Evolutionary conservation across 1,139 yeast species (phyloP).

Genomic region (Saccharomyces hybrid): DNA sequence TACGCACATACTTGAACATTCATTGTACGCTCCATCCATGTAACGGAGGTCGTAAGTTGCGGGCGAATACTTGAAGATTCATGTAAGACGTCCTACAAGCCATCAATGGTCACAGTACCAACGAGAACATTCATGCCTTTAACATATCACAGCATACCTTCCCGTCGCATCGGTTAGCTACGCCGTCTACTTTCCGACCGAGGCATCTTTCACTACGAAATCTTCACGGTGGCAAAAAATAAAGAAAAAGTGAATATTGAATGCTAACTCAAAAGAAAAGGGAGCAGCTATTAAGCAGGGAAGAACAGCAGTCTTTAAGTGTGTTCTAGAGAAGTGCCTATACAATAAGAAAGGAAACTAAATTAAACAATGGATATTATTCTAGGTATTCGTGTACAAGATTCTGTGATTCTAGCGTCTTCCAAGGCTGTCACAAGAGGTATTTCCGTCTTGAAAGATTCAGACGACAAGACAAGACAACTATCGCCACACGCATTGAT

Average conservation of each 20-base stretch:
- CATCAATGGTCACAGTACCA: not conserved
- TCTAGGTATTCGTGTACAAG: slow-evolving; percentile 76
- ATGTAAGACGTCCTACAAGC: not conserved
- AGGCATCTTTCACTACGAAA: slow-evolving; percentile 1
- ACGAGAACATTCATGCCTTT: not conserved
- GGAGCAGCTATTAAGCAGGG: not conserved
- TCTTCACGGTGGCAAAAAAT: slow-evolving; percentile 4
- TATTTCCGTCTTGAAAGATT: slow-evolving; percentile 74
- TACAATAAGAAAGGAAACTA: not conserved
- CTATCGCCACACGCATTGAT: slow-evolving; percentile 72
- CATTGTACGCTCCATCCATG: not conserved
- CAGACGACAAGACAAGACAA: slow-evolving; percentile 79
- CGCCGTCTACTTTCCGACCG: not conserved
- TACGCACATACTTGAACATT: not conserved
- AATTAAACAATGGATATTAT: slow-evolving; percentile 60
- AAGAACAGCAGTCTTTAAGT: not conserved
- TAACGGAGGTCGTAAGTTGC: not conserved
- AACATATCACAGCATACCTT: too few species aligned
- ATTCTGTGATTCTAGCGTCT: slow-evolving; percentile 79
- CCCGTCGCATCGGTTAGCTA: not conserved
- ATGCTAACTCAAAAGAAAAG: not conserved
- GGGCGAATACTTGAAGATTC: not conserved
- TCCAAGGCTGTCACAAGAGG: slow-evolving; percentile 94
- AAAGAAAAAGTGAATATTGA: slow-evolving; percentile 1
- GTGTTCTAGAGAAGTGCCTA: not conserved